Base-by-base conservation (phyloP, 2,329 filamentous ascomycete genomes). In the Colletotrichum higginsianum region DNA sequence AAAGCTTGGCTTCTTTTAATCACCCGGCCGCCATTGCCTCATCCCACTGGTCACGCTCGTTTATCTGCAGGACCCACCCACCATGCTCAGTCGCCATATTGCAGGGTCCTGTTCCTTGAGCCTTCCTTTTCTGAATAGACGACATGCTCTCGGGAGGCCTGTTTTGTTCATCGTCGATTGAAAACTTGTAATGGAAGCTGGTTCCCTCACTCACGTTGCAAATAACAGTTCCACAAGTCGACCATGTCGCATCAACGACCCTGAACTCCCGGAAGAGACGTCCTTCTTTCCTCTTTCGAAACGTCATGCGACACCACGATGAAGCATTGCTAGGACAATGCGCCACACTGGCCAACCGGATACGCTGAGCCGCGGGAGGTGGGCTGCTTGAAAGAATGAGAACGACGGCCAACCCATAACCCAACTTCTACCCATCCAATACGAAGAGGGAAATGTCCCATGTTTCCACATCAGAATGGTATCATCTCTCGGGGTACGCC, bases 1-100 rank as follows among this genome's bases (percentile, higher is more conserved):
- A 58, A 68, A 61, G 68, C 64, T 71, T 71, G 68, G 58, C 68
- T 56, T 55, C 49, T 52, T 49, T 35, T 57, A 56, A 50, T 57
- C 49, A 40, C 50, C 21, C 38, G 42, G 58, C 58, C 21, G 58
- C 46, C 55, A 53, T 30, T 11, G 38, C 52, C 52, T 57, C 63
- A 71, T 63, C 57, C 62, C 68, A 38, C 40, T 61, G 53, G 26
- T 18, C 52, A 18, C 52, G 49, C 65, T 68, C 68, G 68, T 71
- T 68, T 71, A 71, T 71, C 68, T 68, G 68, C 58, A 71, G 64
- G 56, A 49, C 26, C 58, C 26, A 9, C 35, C 26, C 26, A 9
- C 35, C 26, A 53, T 57, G 56, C 9, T 38, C 35, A 2, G 12
- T 46, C n/a, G 26, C n/a, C 23, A 30, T 30, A 9, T 26, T 60